Evolutionary conservation across 1,284 basidiomycete genomes (phyloP).

Genomic region (Pyrrhoderma lamaoense): DNA sequence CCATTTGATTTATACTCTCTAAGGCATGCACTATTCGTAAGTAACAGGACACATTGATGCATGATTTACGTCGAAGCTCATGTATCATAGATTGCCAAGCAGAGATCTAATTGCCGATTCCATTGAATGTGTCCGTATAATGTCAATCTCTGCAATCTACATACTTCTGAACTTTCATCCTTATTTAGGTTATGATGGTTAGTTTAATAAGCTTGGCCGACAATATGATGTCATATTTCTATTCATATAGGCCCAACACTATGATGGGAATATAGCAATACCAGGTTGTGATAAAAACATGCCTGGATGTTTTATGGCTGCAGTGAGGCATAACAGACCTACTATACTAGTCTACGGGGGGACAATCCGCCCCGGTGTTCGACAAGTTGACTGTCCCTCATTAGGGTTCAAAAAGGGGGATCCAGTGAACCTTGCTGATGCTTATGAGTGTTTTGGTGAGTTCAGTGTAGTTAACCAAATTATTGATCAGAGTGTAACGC

Average conservation of each 20-base stretch:
- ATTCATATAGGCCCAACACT: slow-evolving; percentile 64
- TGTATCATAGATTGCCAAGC: slow-evolving; percentile 61
- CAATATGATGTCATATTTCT: not conserved
- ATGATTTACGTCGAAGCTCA: not conserved
- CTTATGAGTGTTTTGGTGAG: slow-evolving; percentile 74
- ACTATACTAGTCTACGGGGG: slow-evolving; percentile 84
- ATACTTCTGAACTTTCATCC: not conserved
- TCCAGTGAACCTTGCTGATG: slow-evolving; percentile 75
- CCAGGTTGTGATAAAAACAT: slow-evolving; percentile 92
- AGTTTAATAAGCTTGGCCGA: slow-evolving; percentile 16
- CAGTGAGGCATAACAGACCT: slow-evolving; percentile 76
- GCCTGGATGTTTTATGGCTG: slow-evolving; percentile 86
- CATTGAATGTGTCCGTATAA: slow-evolving; percentile 65
- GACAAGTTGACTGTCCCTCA: slow-evolving; percentile 72
- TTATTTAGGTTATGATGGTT: slow-evolving; percentile 57
- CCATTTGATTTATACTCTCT: not conserved
- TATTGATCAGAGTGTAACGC: slow-evolving; percentile 6
- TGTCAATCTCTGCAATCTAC: not conserved
- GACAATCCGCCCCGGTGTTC: slow-evolving; percentile 69
- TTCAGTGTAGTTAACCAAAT: not conserved
- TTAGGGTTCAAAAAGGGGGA: slow-evolving; percentile 75
- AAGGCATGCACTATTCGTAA: slow-evolving; percentile 77
- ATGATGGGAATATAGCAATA: slow-evolving; percentile 80
- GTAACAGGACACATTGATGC: slow-evolving; percentile 24
- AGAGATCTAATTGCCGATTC: slow-evolving; percentile 89